Conservation (phyloP, 768 basidiomycete species). For the Boletellus ananas region DNA sequence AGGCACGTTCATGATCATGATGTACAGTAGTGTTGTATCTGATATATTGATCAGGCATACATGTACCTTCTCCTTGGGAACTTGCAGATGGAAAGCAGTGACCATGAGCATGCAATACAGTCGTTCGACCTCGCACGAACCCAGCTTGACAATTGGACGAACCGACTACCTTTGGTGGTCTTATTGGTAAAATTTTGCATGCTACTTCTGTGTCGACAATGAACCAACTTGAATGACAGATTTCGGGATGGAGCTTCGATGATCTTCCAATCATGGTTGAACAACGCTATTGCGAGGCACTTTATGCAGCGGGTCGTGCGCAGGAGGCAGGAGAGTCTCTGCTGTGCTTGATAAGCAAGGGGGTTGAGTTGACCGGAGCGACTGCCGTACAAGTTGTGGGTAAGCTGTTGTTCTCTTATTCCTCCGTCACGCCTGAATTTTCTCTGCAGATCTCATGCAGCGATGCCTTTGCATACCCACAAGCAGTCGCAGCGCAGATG, state of each 20-base stretch:
- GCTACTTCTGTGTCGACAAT: no score
- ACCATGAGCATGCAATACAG: neutral
- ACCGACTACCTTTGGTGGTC: neutral
- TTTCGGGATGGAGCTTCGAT: slow-evolving; percentile 12
- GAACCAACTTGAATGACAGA: neutral
- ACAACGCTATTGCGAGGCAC: slow-evolving; percentile 3
- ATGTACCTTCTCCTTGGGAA: neutral
- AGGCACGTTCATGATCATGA: no score
- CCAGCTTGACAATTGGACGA: neutral
- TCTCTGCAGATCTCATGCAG: neutral
- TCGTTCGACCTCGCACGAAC: neutral
- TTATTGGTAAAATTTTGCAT: no score
- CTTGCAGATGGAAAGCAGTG: neutral
- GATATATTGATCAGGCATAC: neutral
- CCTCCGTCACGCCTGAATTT: no score
- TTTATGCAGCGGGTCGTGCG: no score
- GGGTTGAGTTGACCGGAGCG: no score
- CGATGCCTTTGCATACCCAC: neutral
- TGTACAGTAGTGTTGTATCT: neutral
- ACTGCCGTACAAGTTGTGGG: no score
- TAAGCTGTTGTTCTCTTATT: no score
- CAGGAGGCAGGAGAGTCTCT: no score
- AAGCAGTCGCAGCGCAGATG: no score
- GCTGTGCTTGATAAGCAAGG: no score
- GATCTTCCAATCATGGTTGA: neutral